Percentiles rank a stretch among this genome's conserved stretches.
phyloP scores from a whole-genome alignment of 2,329 filamentous ascomycete species.

The Aspergillus chevalieri region DNA sequence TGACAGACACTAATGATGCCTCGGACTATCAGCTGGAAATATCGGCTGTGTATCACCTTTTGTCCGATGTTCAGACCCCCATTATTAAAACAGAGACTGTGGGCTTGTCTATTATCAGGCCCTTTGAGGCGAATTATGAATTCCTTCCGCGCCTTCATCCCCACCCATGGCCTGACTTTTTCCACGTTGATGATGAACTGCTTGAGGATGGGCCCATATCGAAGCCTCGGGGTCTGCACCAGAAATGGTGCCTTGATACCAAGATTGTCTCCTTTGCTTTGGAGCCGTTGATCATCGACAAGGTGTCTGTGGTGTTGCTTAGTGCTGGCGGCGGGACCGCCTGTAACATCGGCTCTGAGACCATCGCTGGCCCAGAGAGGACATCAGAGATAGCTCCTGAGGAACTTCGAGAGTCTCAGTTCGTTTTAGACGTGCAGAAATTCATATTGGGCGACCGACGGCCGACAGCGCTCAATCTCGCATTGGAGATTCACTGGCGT shows the following conservation, averaged over 20 bases:
- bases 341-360: conserved; percentile 44
- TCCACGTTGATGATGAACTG: conserved; percentile 52
- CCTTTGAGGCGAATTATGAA: conserved; percentile 90
- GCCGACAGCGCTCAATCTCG: conserved; percentile 66
- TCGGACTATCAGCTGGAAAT: conserved; percentile 63
- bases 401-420: conserved; percentile 64
- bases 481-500: conserved; percentile 71
- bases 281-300: conserved; percentile 56
- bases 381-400: conserved; percentile 52
- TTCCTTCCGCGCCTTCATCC: conserved; percentile 71
- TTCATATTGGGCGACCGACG: conserved; percentile 73
- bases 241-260: conserved; percentile 74
- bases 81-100: conserved; percentile 67
- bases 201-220: conserved; percentile 20
- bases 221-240: conserved; percentile 59
- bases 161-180: conserved; percentile 81
- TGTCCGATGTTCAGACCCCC: conserved; percentile 72
- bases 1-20: conserved; percentile 49
- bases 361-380: conserved; percentile 21
- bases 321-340: conserved; percentile 57
- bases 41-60: conserved; percentile 69
- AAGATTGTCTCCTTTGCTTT: conserved; percentile 68
- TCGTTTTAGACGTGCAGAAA: conserved; percentile 70
- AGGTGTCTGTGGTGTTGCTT: conserved; percentile 58
- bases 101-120: conserved; percentile 67